Percentiles rank a stretch among this genome's conserved stretches.
Evolutionary conservation across 768 basidiomycete species (phyloP).

Genomic region (Rhizopogon sp.): DNA sequence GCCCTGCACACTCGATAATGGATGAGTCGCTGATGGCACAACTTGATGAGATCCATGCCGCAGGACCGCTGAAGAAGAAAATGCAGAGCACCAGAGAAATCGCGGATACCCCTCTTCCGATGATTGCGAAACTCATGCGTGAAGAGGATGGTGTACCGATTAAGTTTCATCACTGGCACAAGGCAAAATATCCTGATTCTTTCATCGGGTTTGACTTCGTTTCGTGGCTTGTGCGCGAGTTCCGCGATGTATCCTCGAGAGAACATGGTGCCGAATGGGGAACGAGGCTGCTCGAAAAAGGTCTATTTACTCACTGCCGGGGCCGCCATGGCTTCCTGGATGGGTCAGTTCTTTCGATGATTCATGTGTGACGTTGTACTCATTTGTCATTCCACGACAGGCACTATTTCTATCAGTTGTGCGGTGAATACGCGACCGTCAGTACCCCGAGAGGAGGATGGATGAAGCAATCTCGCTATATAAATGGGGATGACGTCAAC

Average conservation of each 20-base stretch:
- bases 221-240: slow-evolving; percentile 89
- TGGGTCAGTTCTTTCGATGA: slow-evolving; percentile 48
- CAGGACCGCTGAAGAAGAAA: slow-evolving; percentile 73
- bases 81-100: slow-evolving; percentile 76
- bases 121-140: slow-evolving; percentile 79
- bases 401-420: slow-evolving; percentile 86
- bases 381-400: slow-evolving; percentile 29
- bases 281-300: slow-evolving; percentile 67
- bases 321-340: slow-evolving; percentile 81
- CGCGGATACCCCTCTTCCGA: slow-evolving; percentile 52
- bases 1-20: slow-evolving; percentile 71
- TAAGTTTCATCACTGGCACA: slow-evolving; percentile 83
- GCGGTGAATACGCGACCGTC: slow-evolving; percentile 68
- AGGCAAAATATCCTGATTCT: slow-evolving; percentile 64
- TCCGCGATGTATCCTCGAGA: slow-evolving; percentile 79
- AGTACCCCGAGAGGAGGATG: slow-evolving; percentile 64
- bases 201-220: slow-evolving; percentile 90
- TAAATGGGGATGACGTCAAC: slow-evolving; percentile 34
- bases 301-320: slow-evolving; percentile 80
- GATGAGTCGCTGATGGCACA: slow-evolving; percentile 78
- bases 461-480: slow-evolving; percentile 52
- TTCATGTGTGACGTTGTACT: background rate
- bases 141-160: slow-evolving; percentile 82
- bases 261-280: slow-evolving; percentile 82
- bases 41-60: slow-evolving; percentile 74